Conservation (phyloP, 352 stramenopile species). For the Phytophthora hybrid region DNA sequence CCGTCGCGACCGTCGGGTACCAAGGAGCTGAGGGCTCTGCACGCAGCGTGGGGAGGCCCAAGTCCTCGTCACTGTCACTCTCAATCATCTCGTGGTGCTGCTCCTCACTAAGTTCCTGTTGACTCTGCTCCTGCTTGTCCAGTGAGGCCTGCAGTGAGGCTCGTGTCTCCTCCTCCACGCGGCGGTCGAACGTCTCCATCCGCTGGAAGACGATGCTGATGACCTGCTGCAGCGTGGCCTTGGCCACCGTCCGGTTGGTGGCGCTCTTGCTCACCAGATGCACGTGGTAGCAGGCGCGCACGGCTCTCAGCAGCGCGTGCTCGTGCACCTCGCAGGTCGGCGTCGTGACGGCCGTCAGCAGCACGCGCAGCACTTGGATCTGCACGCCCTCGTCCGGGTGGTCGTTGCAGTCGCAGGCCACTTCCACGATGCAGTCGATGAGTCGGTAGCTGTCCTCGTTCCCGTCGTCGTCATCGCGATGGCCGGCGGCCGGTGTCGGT, state of each 20-base stretch:
- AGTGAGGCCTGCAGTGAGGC: constrained; percentile 63
- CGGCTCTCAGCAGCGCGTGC: constrained; percentile 94
- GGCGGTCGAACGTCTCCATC: constrained; percentile 94
- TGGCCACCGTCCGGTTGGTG: constrained; percentile 97
- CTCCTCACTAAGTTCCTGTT: constrained; percentile 13
- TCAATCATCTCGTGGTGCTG: constrained; percentile 23
- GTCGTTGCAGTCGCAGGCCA: constrained; percentile 92
- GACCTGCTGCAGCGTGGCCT: constrained; percentile 98
- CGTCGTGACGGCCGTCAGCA: constrained; percentile 93
- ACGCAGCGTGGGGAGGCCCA: constrained; percentile 14
- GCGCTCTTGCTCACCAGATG: constrained; percentile 93
- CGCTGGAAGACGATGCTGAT: constrained; percentile 96
- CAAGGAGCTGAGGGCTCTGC: constrained; percentile 30
- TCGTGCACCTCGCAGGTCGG: constrained; percentile 92
- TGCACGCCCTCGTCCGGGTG: constrained; percentile 92
- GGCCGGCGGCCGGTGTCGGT: constrained; percentile 11
- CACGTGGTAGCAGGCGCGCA: constrained; percentile 97
- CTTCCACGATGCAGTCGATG: constrained; percentile 90
- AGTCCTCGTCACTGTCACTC: constrained; percentile 36
- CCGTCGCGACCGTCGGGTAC: constrained; percentile 59
- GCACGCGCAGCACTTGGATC: constrained; percentile 93
- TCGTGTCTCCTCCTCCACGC: constrained; percentile 75
- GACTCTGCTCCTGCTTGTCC: constrained; percentile 43
- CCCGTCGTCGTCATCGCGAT: constrained; percentile 26
- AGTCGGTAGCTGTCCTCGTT: constrained; percentile 60